These are phyloP conservation scores for Beauveria pseudobassiana DNA, from an alignment of 2,329 filamentous ascomycete species.

Conservation along the genomic window DNA sequence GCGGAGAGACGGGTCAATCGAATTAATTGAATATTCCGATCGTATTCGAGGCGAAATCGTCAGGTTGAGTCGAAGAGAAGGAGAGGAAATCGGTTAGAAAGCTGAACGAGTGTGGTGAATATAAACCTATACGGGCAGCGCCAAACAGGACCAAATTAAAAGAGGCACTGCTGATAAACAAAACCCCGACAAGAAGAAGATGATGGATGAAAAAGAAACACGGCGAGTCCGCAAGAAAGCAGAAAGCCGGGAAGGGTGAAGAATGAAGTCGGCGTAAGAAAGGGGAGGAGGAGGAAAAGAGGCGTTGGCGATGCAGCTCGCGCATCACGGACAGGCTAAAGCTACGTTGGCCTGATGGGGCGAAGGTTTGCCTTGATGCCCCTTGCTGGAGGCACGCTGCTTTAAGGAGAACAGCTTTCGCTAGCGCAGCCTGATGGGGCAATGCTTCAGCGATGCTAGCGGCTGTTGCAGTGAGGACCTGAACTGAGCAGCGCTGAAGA, in stretches of 20 bases:
- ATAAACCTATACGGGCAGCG: conserved; percentile 2
- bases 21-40: neutral
- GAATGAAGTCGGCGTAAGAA: conserved; percentile 10
- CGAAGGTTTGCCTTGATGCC: conserved; percentile 1
- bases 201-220: conserved; percentile 13
- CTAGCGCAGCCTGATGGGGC: neutral
- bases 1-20: neutral
- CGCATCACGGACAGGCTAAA: conserved; percentile 24
- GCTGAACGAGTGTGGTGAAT: conserved; percentile 18
- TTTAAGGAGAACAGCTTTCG: neutral
- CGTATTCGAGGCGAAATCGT: neutral
- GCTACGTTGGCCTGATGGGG: conserved; percentile 31
- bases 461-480: too few relatives aligned
- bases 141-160: conserved; percentile 8
- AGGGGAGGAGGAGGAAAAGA: conserved; percentile 13
- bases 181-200: conserved; percentile 5
- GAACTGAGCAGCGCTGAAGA: neutral
- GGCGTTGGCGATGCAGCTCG: conserved; percentile 15
- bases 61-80: neutral
- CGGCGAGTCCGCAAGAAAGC: conserved; percentile 2
- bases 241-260: conserved; percentile 1
- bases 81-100: neutral
- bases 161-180: conserved; percentile 14
- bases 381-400: neutral
- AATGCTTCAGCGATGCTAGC: neutral